These are phyloP conservation scores for Isabelozyma heimii DNA, from an alignment of 805 yeast species.

Conservation along the genomic window DNA sequence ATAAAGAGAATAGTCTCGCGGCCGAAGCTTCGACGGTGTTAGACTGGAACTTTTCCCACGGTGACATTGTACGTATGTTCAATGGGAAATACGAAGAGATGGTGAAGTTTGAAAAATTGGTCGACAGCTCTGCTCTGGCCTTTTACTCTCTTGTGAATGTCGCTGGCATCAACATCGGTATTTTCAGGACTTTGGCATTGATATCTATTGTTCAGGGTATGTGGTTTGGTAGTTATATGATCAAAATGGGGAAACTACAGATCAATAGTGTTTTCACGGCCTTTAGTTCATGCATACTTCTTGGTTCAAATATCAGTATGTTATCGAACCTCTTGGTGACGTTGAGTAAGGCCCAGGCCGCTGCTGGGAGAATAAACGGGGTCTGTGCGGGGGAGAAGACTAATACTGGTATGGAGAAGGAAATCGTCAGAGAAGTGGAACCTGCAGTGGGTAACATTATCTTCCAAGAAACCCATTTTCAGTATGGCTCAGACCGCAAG, in stretches of 20 bases:
- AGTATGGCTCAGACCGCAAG: slow-evolving; percentile 52
- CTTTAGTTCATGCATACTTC: slow-evolving; percentile 73
- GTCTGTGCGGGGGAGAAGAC: slow-evolving; percentile 22
- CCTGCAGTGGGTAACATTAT: slow-evolving; percentile 46
- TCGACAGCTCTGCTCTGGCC: slow-evolving; percentile 31
- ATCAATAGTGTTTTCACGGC: slow-evolving; percentile 76
- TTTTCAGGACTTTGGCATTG: slow-evolving; percentile 55
- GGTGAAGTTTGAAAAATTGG: slow-evolving; percentile 36
- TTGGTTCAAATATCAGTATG: slow-evolving; percentile 60
- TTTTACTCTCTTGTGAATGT: slow-evolving; percentile 46
- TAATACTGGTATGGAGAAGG: background rate
- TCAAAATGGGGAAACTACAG: slow-evolving; percentile 45
- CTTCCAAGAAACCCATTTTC: slow-evolving; percentile 57
- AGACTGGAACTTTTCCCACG: slow-evolving; percentile 67
- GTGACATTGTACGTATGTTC: slow-evolving; percentile 58
- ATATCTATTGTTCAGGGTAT: slow-evolving; percentile 87
- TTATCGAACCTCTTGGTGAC: slow-evolving; percentile 56
- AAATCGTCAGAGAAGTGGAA: background rate
- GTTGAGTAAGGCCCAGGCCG: slow-evolving; percentile 71
- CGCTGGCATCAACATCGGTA: slow-evolving; percentile 54
- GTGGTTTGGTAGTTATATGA: slow-evolving; percentile 81
- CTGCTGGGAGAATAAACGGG: slow-evolving; percentile 49
- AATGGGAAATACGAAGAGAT: slow-evolving; percentile 56
- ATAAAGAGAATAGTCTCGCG: slow-evolving; percentile 54
- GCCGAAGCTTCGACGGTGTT: slow-evolving; percentile 57